Conservation (phyloP, 495 filamentous ascomycete species). For the Amphirosellinia nigrospora region DNA sequence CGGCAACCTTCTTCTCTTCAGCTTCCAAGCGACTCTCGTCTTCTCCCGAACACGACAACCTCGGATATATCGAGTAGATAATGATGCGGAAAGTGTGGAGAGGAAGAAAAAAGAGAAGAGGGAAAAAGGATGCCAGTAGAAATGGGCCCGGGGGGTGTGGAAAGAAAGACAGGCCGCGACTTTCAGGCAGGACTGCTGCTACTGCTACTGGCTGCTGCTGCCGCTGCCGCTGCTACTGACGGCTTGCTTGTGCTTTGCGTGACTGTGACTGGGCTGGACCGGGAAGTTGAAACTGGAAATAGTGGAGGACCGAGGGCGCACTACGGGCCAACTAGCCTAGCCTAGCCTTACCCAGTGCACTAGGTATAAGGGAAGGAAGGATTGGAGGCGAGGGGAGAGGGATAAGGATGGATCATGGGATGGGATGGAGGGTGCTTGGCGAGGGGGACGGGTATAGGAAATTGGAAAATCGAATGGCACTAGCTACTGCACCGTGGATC, state of each 20-base stretch:
- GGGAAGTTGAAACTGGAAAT: constrained; percentile 29
- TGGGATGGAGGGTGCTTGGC: constrained; percentile 38
- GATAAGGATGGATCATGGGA: constrained; percentile 19
- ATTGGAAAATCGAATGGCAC: constrained; percentile 13
- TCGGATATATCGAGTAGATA: constrained; percentile 24
- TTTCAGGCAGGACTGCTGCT: constrained; percentile 22
- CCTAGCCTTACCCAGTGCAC: constrained; percentile 28
- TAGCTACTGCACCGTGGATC: constrained; percentile 10
- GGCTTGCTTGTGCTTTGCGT: background rate
- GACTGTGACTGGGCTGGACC: constrained; percentile 22
- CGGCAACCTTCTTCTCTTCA: constrained; percentile 30
- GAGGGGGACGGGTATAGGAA: constrained; percentile 29
- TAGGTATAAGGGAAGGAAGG: constrained; percentile 27
- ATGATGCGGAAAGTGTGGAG: constrained; percentile 26
- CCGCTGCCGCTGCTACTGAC: background rate
- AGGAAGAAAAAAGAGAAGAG: constrained; percentile 22
- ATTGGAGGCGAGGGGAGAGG: constrained; percentile 26
- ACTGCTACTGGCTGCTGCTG: background rate
- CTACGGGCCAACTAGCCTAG: constrained; percentile 29
- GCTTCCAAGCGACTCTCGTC: constrained; percentile 31
- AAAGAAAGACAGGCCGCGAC: constrained; percentile 14
- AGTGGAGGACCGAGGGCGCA: constrained; percentile 26
- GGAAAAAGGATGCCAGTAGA: constrained; percentile 23
- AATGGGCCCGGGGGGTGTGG: constrained; percentile 1
- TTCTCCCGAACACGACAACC: constrained; percentile 29